Evolutionary conservation across 208 protist species (phyloP).

Genomic region (Kentomonas sorsogonicus): DNA sequence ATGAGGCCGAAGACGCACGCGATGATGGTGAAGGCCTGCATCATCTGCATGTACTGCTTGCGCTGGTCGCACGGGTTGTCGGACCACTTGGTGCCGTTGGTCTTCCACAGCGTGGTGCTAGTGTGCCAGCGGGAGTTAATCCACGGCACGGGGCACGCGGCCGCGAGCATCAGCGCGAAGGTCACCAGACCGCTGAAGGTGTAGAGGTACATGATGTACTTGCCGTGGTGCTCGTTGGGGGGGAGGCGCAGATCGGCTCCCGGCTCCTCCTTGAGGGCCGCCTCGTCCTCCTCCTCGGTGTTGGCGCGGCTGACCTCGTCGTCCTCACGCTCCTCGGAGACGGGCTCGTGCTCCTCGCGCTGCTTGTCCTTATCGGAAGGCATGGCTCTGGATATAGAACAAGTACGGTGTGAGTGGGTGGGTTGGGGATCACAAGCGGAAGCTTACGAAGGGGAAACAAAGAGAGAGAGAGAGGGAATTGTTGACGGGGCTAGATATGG

Average conservation of each 20-base stretch:
- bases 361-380: conserved; percentile 5
- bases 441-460: no score
- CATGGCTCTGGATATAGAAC: no score
- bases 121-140: conserved; percentile 36
- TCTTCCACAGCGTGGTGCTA: conserved; percentile 45
- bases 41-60: conserved; percentile 36
- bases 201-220: conserved; percentile 21
- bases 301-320: conserved; percentile 10
- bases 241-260: background rate
- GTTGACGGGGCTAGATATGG: no score
- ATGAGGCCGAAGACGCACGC: conserved; percentile 24
- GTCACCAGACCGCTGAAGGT: conserved; percentile 29
- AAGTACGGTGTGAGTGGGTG: background rate
- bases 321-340: background rate
- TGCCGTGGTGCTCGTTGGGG: conserved; percentile 9
- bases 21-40: conserved; percentile 39
- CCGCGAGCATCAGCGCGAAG: conserved; percentile 38
- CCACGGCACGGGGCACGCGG: conserved; percentile 39
- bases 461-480: no score
- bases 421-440: no score
- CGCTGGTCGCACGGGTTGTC: conserved; percentile 33
- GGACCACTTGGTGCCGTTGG: conserved; percentile 22
- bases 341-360: conserved; percentile 7
- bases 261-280: conserved; percentile 17
- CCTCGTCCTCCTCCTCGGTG: conserved; percentile 13